Conservation (phyloP, 2,329 filamentous ascomycete genomes). For the Periglandula ipomoeae region DNA sequence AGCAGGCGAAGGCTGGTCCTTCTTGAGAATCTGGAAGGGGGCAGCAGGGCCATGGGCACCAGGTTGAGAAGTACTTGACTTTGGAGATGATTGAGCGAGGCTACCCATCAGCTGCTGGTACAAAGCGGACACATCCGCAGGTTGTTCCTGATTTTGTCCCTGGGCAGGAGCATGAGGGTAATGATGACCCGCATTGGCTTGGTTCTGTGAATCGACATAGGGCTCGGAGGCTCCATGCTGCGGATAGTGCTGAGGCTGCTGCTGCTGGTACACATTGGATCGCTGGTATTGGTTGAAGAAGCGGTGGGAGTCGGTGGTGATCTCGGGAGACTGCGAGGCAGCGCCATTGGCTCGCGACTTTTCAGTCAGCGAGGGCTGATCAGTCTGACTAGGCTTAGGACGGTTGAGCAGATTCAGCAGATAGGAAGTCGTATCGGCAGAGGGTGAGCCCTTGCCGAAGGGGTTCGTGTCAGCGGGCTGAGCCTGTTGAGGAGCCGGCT, state of each 20-base stretch:
- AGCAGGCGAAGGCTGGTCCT: conserved; percentile 32
- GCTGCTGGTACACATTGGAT: conserved; percentile 17
- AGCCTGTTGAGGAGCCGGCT: conserved; percentile 14
- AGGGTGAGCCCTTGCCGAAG: conserved; percentile 42
- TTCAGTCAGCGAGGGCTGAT: conserved; percentile 35
- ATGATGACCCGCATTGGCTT: conserved; percentile 14
- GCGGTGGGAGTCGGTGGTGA: conserved; percentile 17
- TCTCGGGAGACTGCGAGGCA: conserved; percentile 35
- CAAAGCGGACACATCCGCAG: conserved; percentile 24
- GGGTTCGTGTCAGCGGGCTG: conserved; percentile 18
- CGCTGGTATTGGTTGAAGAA: conserved; percentile 22
- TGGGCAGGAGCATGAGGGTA: conserved; percentile 9
- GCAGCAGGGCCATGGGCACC: conserved; percentile 20
- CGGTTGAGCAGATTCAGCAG: conserved; percentile 79
- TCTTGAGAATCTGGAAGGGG: conserved; percentile 43
- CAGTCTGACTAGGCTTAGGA: conserved; percentile 56
- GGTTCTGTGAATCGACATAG: conserved; percentile 16
- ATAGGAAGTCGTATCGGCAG: conserved; percentile 71
- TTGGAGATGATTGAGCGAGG: conserved; percentile 30
- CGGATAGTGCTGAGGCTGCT: conserved; percentile 17
- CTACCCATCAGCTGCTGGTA: conserved; percentile 30
- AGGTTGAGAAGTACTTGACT: conserved; percentile 28
- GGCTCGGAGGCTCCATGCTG: conserved; percentile 18
- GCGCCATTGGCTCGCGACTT: conserved; percentile 32
- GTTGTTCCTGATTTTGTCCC: conserved; percentile 24